Percentiles rank a stretch among this genome's conserved stretches.
Conservation (phyloP, 2,329 filamentous ascomycete genomes). For the Fusarium gaditjirri region DNA sequence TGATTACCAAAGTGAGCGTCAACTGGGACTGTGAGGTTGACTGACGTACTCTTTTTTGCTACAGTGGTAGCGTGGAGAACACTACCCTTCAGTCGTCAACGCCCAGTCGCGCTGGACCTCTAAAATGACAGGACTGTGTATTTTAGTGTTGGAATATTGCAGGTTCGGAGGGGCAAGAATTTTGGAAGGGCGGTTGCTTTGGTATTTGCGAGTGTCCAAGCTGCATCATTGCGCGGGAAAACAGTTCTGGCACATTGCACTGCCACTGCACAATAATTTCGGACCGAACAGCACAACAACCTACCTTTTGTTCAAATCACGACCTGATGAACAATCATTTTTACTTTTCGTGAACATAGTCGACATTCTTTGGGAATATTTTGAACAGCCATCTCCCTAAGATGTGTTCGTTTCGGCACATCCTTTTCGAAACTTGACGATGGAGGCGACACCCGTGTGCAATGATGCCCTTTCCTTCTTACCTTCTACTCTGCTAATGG, state of each 20-base stretch:
- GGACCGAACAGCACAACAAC: neutral
- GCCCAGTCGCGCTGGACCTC: neutral
- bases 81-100: neutral
- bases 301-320: neutral
- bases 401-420: neutral
- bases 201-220: neutral
- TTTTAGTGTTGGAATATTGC: neutral
- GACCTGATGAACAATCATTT: neutral
- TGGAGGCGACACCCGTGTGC: neutral
- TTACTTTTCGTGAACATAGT: neutral
- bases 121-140: neutral
- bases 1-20: too few relatives aligned
- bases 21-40: neutral
- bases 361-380: neutral
- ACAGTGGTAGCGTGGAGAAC: neutral
- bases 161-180: neutral
- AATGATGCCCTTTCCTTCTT: too few relatives aligned
- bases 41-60: neutral
- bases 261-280: neutral
- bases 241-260: neutral
- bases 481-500: neutral
- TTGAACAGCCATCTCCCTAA: neutral
- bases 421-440: neutral
- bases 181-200: neutral
- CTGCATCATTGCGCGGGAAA: neutral